phyloP scores from a whole-genome alignment of 164 flowering plant species.

The Annona squamosa region DNA sequence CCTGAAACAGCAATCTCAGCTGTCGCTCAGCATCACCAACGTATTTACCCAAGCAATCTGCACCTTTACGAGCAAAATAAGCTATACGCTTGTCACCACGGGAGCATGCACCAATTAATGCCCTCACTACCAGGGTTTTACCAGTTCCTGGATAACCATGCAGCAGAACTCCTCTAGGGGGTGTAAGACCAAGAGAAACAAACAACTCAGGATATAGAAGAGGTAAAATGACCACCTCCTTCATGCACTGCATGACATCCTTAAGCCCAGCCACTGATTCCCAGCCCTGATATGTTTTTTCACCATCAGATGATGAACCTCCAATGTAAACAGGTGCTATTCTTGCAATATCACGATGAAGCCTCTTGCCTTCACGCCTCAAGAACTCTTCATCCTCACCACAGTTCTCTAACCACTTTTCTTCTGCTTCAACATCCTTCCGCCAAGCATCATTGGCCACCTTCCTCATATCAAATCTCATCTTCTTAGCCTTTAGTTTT shows the following conservation, averaged over 20 bases:
- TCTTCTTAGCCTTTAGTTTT: constrained; percentile 71
- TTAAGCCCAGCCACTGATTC: constrained; percentile 98
- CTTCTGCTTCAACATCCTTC: constrained; percentile 90
- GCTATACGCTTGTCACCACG: constrained; percentile 91
- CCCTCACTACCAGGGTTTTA: constrained; percentile 87
- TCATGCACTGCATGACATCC: constrained; percentile 81
- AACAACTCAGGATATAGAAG: constrained; percentile 87
- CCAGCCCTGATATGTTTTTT: constrained; percentile 65
- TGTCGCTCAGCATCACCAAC: constrained; percentile 99
- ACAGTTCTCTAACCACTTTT: constrained; percentile 95
- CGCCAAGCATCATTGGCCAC: constrained; percentile 67
- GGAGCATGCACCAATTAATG: constrained; percentile 91
- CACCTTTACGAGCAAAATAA: constrained; percentile 97
- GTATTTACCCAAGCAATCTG: constrained; percentile 97
- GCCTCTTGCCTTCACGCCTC: constrained; percentile 94
- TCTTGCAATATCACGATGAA: constrained; percentile 85
- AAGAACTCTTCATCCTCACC: constrained; percentile 99
- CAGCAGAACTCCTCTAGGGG: constrained; percentile 96
- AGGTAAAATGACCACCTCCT: constrained; percentile 93
- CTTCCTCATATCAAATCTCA: constrained; percentile 72
- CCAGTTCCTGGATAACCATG: constrained; percentile 99
- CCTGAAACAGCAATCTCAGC: constrained; percentile 86
- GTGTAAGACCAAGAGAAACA: constrained; percentile 65
- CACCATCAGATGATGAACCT: constrained; percentile 47
- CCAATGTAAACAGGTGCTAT: constrained; percentile 91